A percentile compares a stretch with the other conserved stretches of the same genome.
Evolutionary conservation across 2,329 filamentous ascomycete genomes (phyloP).

Genomic region (Conoideocrella luteorostrata): DNA sequence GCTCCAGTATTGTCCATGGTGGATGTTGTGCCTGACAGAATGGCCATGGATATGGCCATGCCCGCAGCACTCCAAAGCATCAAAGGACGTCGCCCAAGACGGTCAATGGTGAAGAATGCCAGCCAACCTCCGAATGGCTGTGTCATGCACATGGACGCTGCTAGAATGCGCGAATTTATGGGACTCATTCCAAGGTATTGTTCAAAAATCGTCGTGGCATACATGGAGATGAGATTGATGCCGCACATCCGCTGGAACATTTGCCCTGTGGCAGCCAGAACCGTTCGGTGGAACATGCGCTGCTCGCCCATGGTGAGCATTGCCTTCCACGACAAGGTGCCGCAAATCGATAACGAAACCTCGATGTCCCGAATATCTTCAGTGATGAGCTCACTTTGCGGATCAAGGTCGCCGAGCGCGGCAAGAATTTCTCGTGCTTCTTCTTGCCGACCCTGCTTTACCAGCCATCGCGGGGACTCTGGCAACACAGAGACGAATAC

Average conservation of each 20-base stretch:
- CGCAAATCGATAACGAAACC: slow-evolving; percentile 11
- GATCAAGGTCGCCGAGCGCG: slow-evolving; percentile 15
- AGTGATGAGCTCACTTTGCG: slow-evolving; percentile 5
- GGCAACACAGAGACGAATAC: slow-evolving; percentile 31
- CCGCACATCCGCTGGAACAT: slow-evolving; percentile 21
- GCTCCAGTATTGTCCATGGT: slow-evolving; percentile 17
- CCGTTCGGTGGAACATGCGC: slow-evolving; percentile 9
- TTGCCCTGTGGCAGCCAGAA: slow-evolving; percentile 9
- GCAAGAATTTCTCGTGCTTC: slow-evolving; percentile 46
- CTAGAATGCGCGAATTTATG: slow-evolving; percentile 17
- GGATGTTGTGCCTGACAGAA: slow-evolving; percentile 19
- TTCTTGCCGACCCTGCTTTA: slow-evolving; percentile 24
- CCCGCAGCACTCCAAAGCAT: slow-evolving; percentile 19
- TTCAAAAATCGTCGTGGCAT: slow-evolving; percentile 23
- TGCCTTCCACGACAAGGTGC: slow-evolving; percentile 11
- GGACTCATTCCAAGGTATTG: slow-evolving; percentile 18
- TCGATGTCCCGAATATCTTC: slow-evolving; percentile 10
- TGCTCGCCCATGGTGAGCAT: slow-evolving; percentile 12
- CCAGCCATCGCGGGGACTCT: slow-evolving; percentile 31
- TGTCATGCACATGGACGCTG: slow-evolving; percentile 21
- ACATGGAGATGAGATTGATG: slow-evolving; percentile 22
- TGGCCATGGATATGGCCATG: slow-evolving; percentile 21
- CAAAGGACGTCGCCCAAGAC: slow-evolving; percentile 20
- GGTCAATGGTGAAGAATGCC: slow-evolving; percentile 22
- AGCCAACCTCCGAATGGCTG: slow-evolving; percentile 26